Base-by-base conservation (phyloP, 257 asterid species). In the Penstemon barbatus region DNA sequence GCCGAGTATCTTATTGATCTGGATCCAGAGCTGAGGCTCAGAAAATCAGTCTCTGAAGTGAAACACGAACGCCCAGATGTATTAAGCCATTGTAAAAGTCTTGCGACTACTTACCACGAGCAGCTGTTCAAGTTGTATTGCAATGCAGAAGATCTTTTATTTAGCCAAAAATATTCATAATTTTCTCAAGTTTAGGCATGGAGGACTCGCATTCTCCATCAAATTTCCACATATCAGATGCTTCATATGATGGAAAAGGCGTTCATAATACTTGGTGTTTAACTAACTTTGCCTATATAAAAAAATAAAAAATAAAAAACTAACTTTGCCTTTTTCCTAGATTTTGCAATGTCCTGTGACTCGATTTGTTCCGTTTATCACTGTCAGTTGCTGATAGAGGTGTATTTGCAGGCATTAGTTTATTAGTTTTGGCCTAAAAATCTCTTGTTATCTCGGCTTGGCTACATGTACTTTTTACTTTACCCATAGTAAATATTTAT, bases 1-100 rank as follows among this genome's bases (percentile, higher is more conserved):
- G 78, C 63, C 4, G 67, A 73, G 63, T 73, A 73, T 73, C 76
- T 77, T 63, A 69, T 58, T 5, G 71, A 63, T 43, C 76, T 73
- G 53, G 76, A 77, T 73, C 73, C 73, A 1, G 66, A 60, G 60
- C 65, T 68, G 44, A 77, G 65, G 37, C 73, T 57, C 54, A 69
- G 50, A 57, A 77, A 73, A 63, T 43, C 78, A 8, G 70, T 73
- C 13, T 37, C 41, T 19, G 78, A 77, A 73, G 70, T 73, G 44
- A 45, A 55, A 62, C 59, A 45, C 15, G 36, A 61, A 6, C 53
- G 51, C 51, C 70, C 75, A 12, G 71, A 69, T 43, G 70, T 57
- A 63, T 48, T 71, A 48, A 7, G 5, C 43, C 49, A 42, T 10
- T 71, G 75, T 52, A 52, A 25, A 13, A 71, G n/a, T 4, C 57